phyloP scores from a whole-genome alignment of 2,329 filamentous ascomycete genomes.

The Fusarium sp. region DNA sequence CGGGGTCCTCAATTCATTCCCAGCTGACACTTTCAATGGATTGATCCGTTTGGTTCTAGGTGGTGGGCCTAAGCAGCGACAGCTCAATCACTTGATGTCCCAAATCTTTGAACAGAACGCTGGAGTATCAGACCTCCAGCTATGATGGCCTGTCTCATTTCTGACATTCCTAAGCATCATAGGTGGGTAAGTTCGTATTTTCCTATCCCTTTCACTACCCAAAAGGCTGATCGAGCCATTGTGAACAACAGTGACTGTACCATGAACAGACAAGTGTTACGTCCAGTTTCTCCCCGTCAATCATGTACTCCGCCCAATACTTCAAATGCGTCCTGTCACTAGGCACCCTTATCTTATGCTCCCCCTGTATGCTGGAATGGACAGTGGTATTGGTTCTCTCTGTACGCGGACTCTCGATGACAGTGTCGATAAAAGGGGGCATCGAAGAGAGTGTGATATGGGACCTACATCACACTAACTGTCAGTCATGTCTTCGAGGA shows the following conservation, averaged over 20 bases:
- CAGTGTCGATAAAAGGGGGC: accelerated
- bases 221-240: too few species aligned
- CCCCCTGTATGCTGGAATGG: accelerated
- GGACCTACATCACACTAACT: background rate
- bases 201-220: too few species aligned
- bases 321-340: too few species aligned
- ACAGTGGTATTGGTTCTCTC: background rate
- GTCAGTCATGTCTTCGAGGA: accelerated
- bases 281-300: too few species aligned
- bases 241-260: too few species aligned
- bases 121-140: background rate
- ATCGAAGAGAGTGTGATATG: accelerated
- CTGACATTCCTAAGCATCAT: too few species aligned
- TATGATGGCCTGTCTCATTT: accelerated
- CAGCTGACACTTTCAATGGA: too few species aligned
- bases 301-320: too few species aligned
- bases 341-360: too few species aligned
- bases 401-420: background rate
- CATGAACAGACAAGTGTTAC: too few species aligned
- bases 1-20: too few species aligned
- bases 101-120: accelerated
- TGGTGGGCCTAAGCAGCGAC: background rate
- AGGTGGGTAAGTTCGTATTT: too few species aligned
- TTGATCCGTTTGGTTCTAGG: background rate
- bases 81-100: accelerated